Evolutionary conservation across 192 early-diverging fungal genomes (phyloP).

Genomic region (Phycomyces blakesleeanus): DNA sequence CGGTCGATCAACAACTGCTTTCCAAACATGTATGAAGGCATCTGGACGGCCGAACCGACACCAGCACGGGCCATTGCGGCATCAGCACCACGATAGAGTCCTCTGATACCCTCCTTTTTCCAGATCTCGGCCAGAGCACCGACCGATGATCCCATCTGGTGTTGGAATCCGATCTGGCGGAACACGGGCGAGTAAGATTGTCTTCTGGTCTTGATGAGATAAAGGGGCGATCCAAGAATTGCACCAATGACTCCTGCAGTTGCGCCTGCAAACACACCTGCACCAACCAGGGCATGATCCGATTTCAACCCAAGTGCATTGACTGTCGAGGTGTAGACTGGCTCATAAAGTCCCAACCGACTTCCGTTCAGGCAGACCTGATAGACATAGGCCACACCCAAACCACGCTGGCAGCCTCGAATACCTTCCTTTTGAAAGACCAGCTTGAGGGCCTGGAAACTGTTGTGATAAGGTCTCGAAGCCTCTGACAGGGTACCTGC

Average conservation of each 20-base stretch:
- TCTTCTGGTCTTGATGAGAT: slow-evolving; percentile 87
- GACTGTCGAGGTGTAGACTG: slow-evolving; percentile 60
- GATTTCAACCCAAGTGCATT: slow-evolving; percentile 52
- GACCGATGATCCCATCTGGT: slow-evolving; percentile 70
- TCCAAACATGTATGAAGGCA: slow-evolving; percentile 84
- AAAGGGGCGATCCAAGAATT: slow-evolving; percentile 78
- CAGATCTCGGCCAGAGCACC: slow-evolving; percentile 67
- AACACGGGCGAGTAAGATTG: slow-evolving; percentile 70
- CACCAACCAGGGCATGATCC: slow-evolving; percentile 57
- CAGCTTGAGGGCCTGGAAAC: slow-evolving; percentile 69
- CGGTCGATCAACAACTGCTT: slow-evolving; percentile 64
- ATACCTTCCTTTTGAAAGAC: slow-evolving; percentile 82
- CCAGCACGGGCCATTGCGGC: slow-evolving; percentile 88
- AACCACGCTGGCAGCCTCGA: slow-evolving; percentile 81
- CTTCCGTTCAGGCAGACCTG: slow-evolving; percentile 92
- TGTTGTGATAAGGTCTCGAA: slow-evolving; percentile 66
- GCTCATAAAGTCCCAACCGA: slow-evolving; percentile 89
- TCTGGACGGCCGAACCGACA: slow-evolving; percentile 84
- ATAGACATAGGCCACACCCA: slow-evolving; percentile 86
- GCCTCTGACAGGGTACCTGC: slow-evolving; percentile 39
- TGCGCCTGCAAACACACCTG: slow-evolving; percentile 27
- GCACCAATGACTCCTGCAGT: slow-evolving; percentile 78
- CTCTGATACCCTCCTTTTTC: slow-evolving; percentile 66
- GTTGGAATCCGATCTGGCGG: slow-evolving; percentile 74
- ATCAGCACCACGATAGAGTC: slow-evolving; percentile 83